phyloP scores from a whole-genome alignment of 345 rosid genomes.

The Leavenworthia alabamica region DNA sequence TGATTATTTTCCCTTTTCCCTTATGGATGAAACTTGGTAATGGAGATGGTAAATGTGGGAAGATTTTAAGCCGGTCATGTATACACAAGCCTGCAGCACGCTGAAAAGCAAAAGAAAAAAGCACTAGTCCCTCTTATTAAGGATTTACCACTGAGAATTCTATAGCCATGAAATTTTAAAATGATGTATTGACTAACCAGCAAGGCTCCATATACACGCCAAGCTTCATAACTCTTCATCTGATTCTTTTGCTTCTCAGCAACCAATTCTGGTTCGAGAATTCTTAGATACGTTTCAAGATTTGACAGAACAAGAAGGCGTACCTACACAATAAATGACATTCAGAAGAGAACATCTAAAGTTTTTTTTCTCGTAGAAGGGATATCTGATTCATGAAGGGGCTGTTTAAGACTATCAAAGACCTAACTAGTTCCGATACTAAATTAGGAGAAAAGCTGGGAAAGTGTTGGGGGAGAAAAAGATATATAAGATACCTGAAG shows the following conservation, averaged over 20 bases:
- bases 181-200: conserved; percentile 43
- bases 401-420: not conserved
- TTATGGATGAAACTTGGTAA: conserved; percentile 36
- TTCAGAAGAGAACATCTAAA: not conserved
- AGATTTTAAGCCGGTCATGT: conserved; percentile 63
- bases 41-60: conserved; percentile 56
- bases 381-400: not conserved
- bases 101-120: conserved; percentile 37
- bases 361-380: not conserved
- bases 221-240: conserved; percentile 84
- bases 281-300: conserved; percentile 64
- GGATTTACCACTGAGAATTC: not conserved
- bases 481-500: no score
- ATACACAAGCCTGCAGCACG: conserved; percentile 66
- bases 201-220: conserved; percentile 87
- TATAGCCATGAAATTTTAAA: not conserved
- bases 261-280: conserved; percentile 86
- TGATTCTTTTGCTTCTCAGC: conserved; percentile 82
- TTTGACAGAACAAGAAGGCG: conserved; percentile 74
- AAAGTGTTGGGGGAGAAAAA: no score
- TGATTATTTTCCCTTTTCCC: conserved; percentile 43
- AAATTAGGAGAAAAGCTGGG: no score
- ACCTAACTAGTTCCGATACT: no score
- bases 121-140: not conserved
- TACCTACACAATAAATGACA: conserved; percentile 40